Evolutionary conservation across 2,329 filamentous ascomycete species (phyloP), one percentile per base, ranked within the genome.

Genomic region (Calonectria honghensis): DNA sequence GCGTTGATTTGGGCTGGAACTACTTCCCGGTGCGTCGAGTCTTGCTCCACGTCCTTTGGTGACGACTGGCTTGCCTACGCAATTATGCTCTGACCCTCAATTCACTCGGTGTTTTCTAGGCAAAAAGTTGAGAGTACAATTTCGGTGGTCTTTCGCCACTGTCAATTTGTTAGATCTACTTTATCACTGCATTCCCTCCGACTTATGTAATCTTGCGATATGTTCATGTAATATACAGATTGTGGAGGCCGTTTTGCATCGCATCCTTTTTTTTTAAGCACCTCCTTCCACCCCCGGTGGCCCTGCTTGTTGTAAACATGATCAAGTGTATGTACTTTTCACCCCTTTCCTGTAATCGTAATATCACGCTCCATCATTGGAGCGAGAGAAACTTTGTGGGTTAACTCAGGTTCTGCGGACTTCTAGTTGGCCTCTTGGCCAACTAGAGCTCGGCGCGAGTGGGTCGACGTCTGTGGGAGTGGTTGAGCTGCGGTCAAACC

Each of bases 181-280:
- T 18, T 61, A 39, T 61, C 32, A 39, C 35, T 39, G n/a, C 24
- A 16, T 61, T 39, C 57, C 35, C n/a, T 37, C 32, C n/a, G 35
- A n/a, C n/a, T 10, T 61, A 61, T 61, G 57, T 61, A 61, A 61
- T 35, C 13, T 61, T 39, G 57, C 57, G 32, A 6, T 61, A 61
- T 61, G 57, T 61, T 61, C 57, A 61, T 61, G 20, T 61, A 61
- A 61, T 61, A 13, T 39, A 61, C 57, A 61, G 35, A 39, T 61
- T 37, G 24, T 61, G 35, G 57, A 61, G 35, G 57, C 39, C 29
- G 57, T 39, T 61, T 18, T 61, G 2, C 32, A 39, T 24, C 57
- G 14, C 35, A 13, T 37, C 57, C 57, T 37, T 61, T 61, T 54
- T 54, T 57, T 59, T 59, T 37, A n/a, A 20, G 35, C 6, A 24